phyloP scores from a whole-genome alignment of 306 rosid genomes.

The Vachellia pachyceras region DNA sequence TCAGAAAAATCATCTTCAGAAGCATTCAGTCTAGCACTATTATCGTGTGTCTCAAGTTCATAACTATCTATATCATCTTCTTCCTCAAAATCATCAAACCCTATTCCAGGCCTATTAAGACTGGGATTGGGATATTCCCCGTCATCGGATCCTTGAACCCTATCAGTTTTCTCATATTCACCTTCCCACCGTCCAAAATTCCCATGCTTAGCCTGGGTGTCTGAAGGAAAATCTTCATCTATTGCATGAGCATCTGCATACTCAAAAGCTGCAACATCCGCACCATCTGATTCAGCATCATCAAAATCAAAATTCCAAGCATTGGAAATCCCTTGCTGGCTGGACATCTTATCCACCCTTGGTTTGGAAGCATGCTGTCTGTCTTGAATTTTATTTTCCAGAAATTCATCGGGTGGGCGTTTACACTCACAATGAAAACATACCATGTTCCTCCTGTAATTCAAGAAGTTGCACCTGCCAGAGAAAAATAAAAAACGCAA shows the following conservation, averaged over 20 bases:
- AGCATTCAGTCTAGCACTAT: slow-evolving; percentile 50
- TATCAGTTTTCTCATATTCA: slow-evolving; percentile 48
- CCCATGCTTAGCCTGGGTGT: slow-evolving; percentile 53
- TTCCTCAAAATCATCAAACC: slow-evolving; percentile 95
- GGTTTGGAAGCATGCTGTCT: slow-evolving; percentile 50
- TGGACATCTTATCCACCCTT: slow-evolving; percentile 56
- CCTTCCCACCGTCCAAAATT: slow-evolving; percentile 52
- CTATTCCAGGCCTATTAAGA: slow-evolving; percentile 58
- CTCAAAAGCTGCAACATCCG: slow-evolving; percentile 97
- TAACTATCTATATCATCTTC: slow-evolving; percentile 92
- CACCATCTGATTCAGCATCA: slow-evolving; percentile 96
- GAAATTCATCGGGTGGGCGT: slow-evolving; percentile 87
- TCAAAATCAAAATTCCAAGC: slow-evolving; percentile 99
- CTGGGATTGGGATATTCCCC: slow-evolving; percentile 55
- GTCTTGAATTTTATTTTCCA: slow-evolving; percentile 72
- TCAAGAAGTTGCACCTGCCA: slow-evolving; percentile 97
- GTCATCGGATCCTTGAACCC: slow-evolving; percentile 52
- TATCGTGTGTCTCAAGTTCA: slow-evolving; percentile 62
- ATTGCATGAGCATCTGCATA: slow-evolving; percentile 76
- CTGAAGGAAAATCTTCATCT: slow-evolving; percentile 52
- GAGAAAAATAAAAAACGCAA: slow-evolving; percentile 26
- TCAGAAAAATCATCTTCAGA: slow-evolving; percentile 62
- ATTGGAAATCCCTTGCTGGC: slow-evolving; percentile 69
- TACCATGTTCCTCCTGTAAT: slow-evolving; percentile 86
- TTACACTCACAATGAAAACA: slow-evolving; percentile 98